phyloP scores from a whole-genome alignment of 1,284 basidiomycete species.

The Malassezia japonica region DNA sequence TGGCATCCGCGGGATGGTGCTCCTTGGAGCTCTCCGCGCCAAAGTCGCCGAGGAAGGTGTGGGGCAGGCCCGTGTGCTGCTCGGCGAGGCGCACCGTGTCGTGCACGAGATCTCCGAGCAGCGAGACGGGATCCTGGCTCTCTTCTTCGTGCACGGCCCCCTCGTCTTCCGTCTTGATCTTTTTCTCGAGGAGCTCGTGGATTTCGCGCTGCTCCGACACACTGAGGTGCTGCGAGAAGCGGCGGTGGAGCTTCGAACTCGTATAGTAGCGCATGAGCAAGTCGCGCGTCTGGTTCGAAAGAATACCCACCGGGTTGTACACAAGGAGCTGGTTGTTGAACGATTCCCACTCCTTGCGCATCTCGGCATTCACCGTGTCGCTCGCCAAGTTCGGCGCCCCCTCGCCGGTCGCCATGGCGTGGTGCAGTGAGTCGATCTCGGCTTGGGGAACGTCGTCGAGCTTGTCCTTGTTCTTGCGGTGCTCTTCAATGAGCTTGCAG shows the following conservation, averaged over 20 bases:
- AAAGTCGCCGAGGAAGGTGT: conserved; percentile 10
- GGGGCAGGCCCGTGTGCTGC: conserved; percentile 1
- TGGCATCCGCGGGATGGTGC: conserved; percentile 24
- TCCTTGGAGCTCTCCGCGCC: conserved; percentile 13
- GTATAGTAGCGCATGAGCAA: conserved; percentile 83
- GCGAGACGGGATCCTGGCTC: conserved; percentile 10
- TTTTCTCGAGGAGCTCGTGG: conserved; percentile 28
- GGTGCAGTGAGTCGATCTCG: not conserved
- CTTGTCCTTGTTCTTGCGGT: conserved; percentile 12
- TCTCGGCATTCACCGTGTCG: conserved; percentile 36
- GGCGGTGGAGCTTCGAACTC: conserved; percentile 62
- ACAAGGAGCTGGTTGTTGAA: conserved; percentile 87
- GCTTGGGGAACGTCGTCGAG: conserved; percentile 3
- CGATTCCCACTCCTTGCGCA: conserved; percentile 63
- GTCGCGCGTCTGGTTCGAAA: conserved; percentile 70
- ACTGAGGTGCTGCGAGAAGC: conserved; percentile 78
- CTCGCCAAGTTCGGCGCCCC: not conserved
- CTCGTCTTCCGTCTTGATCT: not conserved
- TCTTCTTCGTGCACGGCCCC: not conserved
- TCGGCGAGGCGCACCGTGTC: conserved; percentile 28
- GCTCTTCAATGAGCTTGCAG: conserved; percentile 12
- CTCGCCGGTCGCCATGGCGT: not conserved
- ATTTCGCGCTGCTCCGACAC: conserved; percentile 53
- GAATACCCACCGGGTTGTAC: conserved; percentile 72
- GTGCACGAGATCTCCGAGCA: conserved; percentile 45